Base-by-base conservation (phyloP, 140 eudicot species). In the Senecio squalidus region DNA sequence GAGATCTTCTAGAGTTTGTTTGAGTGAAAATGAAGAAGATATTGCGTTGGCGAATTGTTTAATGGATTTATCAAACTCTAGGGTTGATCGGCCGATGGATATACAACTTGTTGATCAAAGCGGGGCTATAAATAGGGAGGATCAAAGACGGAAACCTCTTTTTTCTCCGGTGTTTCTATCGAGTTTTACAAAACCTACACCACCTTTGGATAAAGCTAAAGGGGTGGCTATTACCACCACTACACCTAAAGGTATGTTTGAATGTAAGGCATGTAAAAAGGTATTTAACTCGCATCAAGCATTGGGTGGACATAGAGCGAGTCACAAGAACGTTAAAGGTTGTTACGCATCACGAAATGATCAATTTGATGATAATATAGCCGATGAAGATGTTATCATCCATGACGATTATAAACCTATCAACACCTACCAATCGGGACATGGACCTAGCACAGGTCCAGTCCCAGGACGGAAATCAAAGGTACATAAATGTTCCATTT, bases 1-100 rank as follows among this genome's bases (percentile, higher is more conserved):
- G 46, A 77, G 95, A 70, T 81, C 94, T 8, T 59, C 78, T 6
- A 79, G 95, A 53, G 70, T 74, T 29, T 64, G 64, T 7, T 67
- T 85, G 2, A 74, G 79, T 30, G 94, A 86, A 39, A 93, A 86
- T 5, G 86, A 36, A 36, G n/a, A 87, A 53, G 98, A 92, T 41
- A 50, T 84, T 5, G 86, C 80, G 36, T 70, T 82, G 1, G 98
- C 98, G 0, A 79, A 76, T 62, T 87, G 98, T 36, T 45, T 92
- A 6, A 74, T 92, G 77, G 85, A 73, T 40, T 69, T 92, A 62
- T 88, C 98, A 0, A 87, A 92, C 16, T 77, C 89, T 1, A 50
- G 75, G 58, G 96, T 81, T 26, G 85, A 78, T 48, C 43, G 14
- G 2, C 79, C 80, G 5, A 51, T 60, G 4, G 75, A 69, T 50